These are phyloP conservation scores for Poteriospumella lacustris DNA, from an alignment of 108 stramenopile genomes.

Conservation along the genomic window DNA sequence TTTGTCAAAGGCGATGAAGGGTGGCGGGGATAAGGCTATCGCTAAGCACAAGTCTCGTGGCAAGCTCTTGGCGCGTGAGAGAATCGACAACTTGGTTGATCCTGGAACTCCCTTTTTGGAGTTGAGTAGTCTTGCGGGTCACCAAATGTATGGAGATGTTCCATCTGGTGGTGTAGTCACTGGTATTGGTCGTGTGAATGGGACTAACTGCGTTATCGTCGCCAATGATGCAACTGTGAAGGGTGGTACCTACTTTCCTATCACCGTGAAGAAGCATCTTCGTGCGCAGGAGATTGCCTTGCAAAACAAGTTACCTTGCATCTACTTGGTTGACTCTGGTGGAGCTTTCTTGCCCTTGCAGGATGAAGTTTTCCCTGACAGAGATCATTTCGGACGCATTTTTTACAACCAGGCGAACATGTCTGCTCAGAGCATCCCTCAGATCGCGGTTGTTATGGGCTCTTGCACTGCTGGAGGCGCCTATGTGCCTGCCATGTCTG, in stretches of 20 bases:
- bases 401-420: constrained; percentile 84
- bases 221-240: constrained; percentile 99
- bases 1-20: constrained; percentile 20
- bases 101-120: constrained; percentile 88
- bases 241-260: constrained; percentile 94
- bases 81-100: constrained; percentile 80
- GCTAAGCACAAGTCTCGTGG: constrained; percentile 70
- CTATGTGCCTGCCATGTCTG: constrained; percentile 95
- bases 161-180: constrained; percentile 90
- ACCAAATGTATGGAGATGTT: constrained; percentile 49
- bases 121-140: constrained; percentile 80
- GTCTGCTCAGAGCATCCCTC: constrained; percentile 71
- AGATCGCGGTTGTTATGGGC: constrained; percentile 91
- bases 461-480: constrained; percentile 97
- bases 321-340: constrained; percentile 81
- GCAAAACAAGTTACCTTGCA: constrained; percentile 86
- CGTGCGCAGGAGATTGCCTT: constrained; percentile 91
- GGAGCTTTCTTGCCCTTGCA: constrained; percentile 94
- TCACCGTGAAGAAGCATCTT: constrained; percentile 97
- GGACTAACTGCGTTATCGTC: constrained; percentile 82
- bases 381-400: constrained; percentile 91
- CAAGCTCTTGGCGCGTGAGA: constrained; percentile 85
- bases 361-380: constrained; percentile 92
- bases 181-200: constrained; percentile 84
- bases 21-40: constrained; percentile 59